phyloP scores from a whole-genome alignment of 805 yeast genomes.

The Helenozyma rhizophorensis region DNA sequence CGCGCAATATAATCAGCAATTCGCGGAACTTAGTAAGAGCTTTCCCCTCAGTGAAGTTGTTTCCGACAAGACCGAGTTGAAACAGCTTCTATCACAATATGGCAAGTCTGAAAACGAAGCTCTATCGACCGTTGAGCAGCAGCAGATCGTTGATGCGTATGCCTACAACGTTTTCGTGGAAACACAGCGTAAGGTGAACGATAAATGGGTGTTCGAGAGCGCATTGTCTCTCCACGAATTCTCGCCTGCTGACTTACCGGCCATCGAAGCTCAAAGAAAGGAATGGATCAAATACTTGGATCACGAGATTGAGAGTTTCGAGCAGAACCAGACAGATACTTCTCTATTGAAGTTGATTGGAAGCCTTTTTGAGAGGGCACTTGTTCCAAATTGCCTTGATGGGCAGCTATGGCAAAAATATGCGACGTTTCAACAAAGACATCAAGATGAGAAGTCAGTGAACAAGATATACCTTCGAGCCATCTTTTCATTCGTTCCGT shows the following conservation, averaged over 20 bases:
- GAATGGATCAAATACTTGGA: slow-evolving; percentile 64
- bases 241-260: slow-evolving; percentile 31
- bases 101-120: slow-evolving; percentile 19
- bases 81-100: slow-evolving; percentile 20
- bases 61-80: slow-evolving; percentile 13
- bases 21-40: slow-evolving; percentile 35
- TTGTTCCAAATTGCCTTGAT: slow-evolving; percentile 61
- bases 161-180: slow-evolving; percentile 38
- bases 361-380: slow-evolving; percentile 64
- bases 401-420: slow-evolving; percentile 69
- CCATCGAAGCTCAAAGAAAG: slow-evolving; percentile 40
- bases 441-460: slow-evolving; percentile 20
- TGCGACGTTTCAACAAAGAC: slow-evolving; percentile 42
- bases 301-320: slow-evolving; percentile 36
- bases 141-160: slow-evolving; percentile 40
- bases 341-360: slow-evolving; percentile 26
- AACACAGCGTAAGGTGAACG: slow-evolving; percentile 51
- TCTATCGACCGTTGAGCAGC: slow-evolving; percentile 34
- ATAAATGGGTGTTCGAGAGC: slow-evolving; percentile 72
- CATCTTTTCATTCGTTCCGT: slow-evolving; percentile 34
- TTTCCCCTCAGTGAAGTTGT: slow-evolving; percentile 27
- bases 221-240: slow-evolving; percentile 56
- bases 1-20: slow-evolving; percentile 62
- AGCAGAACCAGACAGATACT: background rate
- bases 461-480: slow-evolving; percentile 51